Conservation (phyloP, 2,329 filamentous ascomycete species). For the Ceratocystis ficicola region DNA sequence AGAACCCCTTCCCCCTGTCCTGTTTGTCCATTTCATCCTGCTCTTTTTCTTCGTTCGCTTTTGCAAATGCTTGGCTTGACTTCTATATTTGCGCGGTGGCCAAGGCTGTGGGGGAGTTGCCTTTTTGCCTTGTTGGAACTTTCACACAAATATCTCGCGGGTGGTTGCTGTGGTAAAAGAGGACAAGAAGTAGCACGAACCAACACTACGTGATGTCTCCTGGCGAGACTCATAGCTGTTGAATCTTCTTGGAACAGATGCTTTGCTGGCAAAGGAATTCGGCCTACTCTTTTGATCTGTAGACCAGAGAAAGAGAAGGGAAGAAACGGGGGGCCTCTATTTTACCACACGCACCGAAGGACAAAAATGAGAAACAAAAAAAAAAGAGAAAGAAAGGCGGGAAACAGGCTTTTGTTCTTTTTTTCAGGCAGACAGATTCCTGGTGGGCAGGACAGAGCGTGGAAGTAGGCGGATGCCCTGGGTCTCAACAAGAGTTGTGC, state of each 20-base stretch:
- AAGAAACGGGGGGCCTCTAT: neutral
- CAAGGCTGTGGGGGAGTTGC: neutral
- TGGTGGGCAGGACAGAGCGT: neutral
- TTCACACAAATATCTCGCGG: conserved; percentile 18
- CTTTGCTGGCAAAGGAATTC: neutral
- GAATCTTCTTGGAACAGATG: neutral
- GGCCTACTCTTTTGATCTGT: conserved; percentile 4
- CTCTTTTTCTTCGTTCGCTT: conserved; percentile 3
- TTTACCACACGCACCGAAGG: neutral
- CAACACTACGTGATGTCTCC: neutral
- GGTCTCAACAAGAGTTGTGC: neutral
- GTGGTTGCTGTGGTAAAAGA: conserved; percentile 13
- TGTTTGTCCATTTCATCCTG: neutral
- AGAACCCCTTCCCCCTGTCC: neutral
- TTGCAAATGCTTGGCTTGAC: neutral
- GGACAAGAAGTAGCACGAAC: conserved; percentile 3
- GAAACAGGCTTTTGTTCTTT: conserved; percentile 11
- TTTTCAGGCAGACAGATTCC: conserved; percentile 14
- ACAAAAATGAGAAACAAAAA: neutral
- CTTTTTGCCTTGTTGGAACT: conserved; percentile 15
- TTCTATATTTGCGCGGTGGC: neutral
- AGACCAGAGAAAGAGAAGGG: conserved; percentile 8
- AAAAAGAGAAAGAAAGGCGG: neutral
- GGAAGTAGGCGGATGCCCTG: neutral
- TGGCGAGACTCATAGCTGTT: neutral